Evolutionary conservation across 2,329 filamentous ascomycete genomes (phyloP), one percentile per base, ranked within the genome.

Genomic region (Xylariaceae sp.): DNA sequence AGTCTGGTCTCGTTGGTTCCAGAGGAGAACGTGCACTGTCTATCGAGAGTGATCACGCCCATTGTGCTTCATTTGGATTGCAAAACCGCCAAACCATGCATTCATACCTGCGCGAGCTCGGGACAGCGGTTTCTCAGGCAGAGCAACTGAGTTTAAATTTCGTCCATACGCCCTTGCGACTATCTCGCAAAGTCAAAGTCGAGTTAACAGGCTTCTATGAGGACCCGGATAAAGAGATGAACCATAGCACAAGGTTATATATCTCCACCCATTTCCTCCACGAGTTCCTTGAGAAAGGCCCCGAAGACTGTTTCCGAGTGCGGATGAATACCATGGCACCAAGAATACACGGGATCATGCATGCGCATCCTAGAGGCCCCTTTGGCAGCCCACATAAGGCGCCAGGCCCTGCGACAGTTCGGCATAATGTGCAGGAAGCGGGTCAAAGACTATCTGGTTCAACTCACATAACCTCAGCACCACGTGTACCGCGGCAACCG

Each of bases 131-230:
- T 4, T 45, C 57, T 2, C 73, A 74, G 50, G 73, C 73, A 1
- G 66, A 70, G 26, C 55, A 60, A 1, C 60, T 76, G 2, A 73
- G 69, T 51, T 42, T 54, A 2, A 60, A 65, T 54, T 57, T 70
- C 34, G 63, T 66, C 0, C 77, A 80, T 48, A 75, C 73, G 37
- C 72, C 75, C 0, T 58, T 85, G 19, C 69, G 72, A 34, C 72
- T 84, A 1, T 75, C 78, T 42, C 71, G 76, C 19, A 76, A 76
- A 42, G 79, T 84, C 36, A 78, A 76, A 47, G 73, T 85, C 2
- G 82, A 85, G 58, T 63, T 80, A 8, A 75, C 78, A 46, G 82
- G 81, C 0, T 86, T 85, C 62, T 85, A 84, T 52, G 80, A 83
- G 44, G 80, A 84, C 44, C 67, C 72, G 0, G 71, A 75, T 6